phyloP scores from a whole-genome alignment of 2,329 filamentous ascomycete genomes.

The Penicillium sp. region DNA sequence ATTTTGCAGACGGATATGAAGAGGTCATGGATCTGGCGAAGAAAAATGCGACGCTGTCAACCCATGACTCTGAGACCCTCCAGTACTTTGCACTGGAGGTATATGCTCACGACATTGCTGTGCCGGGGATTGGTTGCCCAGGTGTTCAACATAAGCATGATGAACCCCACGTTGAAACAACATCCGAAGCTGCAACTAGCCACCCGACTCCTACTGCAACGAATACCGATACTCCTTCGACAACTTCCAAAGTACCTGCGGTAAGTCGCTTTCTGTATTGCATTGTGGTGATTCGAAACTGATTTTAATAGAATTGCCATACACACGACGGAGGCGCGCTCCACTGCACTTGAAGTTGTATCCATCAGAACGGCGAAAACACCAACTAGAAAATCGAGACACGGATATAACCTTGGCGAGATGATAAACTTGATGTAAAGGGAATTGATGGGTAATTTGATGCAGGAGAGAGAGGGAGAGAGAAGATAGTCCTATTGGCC shows the following conservation, averaged over 20 bases:
- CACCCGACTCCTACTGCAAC: slow-evolving; percentile 11
- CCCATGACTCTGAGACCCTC: slow-evolving; percentile 60
- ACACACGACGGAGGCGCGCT: slow-evolving; percentile 42
- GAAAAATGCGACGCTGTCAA: slow-evolving; percentile 49
- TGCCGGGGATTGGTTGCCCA: slow-evolving; percentile 61
- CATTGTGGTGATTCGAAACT: background rate
- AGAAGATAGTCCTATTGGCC: background rate
- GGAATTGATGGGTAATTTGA: background rate
- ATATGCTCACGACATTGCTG: slow-evolving; percentile 64
- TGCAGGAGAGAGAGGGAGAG: background rate
- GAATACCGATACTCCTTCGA: slow-evolving; percentile 11
- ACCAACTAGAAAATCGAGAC: background rate
- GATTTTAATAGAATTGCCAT: slow-evolving; percentile 38
- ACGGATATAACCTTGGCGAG: background rate
- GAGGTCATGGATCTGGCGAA: slow-evolving; percentile 55
- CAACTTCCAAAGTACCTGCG: slow-evolving; percentile 23
- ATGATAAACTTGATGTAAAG: background rate
- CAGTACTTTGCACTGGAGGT: slow-evolving; percentile 67
- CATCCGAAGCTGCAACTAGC: slow-evolving; percentile 4
- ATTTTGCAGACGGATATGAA: slow-evolving; percentile 60
- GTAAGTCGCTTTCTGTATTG: slow-evolving; percentile 18
- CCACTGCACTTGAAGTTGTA: slow-evolving; percentile 35
- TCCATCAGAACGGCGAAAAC: background rate
- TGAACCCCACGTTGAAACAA: slow-evolving; percentile 1
- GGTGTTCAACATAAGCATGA: slow-evolving; percentile 37